phyloP scores from a whole-genome alignment of 2,329 filamentous ascomycete genomes.

The Plectosphaerella cucumerina region DNA sequence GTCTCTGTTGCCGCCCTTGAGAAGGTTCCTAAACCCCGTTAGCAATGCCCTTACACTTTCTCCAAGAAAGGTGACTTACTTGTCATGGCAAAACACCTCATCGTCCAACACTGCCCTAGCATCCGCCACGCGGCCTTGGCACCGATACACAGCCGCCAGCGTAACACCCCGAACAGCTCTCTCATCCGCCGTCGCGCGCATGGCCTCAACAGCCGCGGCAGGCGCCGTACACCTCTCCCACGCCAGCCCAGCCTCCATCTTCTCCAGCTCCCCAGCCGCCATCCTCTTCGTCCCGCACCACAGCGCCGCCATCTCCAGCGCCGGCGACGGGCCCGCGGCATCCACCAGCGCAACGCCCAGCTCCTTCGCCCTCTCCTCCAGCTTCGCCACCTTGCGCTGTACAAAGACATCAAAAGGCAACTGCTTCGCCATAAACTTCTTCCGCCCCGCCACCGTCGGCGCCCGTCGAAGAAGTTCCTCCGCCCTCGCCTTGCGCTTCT shows the following conservation, averaged over 20 bases:
- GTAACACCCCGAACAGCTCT: constrained; percentile 63
- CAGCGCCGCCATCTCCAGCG: constrained; percentile 89
- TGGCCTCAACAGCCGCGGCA: constrained; percentile 34
- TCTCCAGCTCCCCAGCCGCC: constrained; percentile 58
- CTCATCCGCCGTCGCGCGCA: constrained; percentile 54
- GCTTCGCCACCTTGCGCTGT: constrained; percentile 78
- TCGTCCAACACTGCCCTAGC: constrained; percentile 62
- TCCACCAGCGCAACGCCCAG: constrained; percentile 69
- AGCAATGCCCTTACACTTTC: neutral
- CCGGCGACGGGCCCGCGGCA: constrained; percentile 73
- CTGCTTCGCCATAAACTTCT: constrained; percentile 83
- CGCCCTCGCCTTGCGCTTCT: constrained; percentile 57
- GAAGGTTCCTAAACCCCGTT: constrained; percentile 18
- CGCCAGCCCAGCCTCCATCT: constrained; percentile 57
- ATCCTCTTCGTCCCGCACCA: constrained; percentile 90
- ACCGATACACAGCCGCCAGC: constrained; percentile 61
- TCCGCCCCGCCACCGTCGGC: constrained; percentile 73
- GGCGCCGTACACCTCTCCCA: constrained; percentile 59
- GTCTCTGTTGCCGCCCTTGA: constrained; percentile 60
- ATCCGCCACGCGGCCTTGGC: constrained; percentile 57
- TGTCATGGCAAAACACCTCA: constrained; percentile 62
- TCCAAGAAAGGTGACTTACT: constrained; percentile 31
- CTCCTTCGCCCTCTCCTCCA: constrained; percentile 71
- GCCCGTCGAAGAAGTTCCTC: constrained; percentile 68
- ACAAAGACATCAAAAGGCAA: constrained; percentile 88